phyloP scores from a whole-genome alignment of 108 stramenopile species.

The Thalassiosira profunda region DNA sequence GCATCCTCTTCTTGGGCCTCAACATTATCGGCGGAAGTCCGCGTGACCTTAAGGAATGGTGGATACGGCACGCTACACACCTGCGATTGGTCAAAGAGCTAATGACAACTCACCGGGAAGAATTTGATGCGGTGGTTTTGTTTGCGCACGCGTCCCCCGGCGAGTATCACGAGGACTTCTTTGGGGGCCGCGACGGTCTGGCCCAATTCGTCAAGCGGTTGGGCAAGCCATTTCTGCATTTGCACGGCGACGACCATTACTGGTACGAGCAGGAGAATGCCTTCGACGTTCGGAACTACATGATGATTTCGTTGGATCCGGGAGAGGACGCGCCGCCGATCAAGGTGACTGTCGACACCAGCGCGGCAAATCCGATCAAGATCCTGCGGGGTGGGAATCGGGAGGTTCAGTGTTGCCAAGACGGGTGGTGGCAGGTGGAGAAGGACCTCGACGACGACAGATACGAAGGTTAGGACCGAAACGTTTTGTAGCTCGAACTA shows the following conservation, averaged over 20 bases:
- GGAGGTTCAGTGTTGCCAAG: not conserved
- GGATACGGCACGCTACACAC: conserved; percentile 10
- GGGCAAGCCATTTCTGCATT: conserved; percentile 42
- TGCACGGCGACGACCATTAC: conserved; percentile 50
- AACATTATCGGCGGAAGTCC: conserved; percentile 55
- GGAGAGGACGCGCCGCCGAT: conserved; percentile 10
- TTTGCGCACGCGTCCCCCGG: conserved; percentile 50
- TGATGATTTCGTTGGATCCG: conserved; percentile 10
- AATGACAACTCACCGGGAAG: not conserved
- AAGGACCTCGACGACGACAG: no score
- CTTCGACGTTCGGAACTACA: conserved; percentile 14
- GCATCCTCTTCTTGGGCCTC: conserved; percentile 46
- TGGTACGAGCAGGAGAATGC: conserved; percentile 7
- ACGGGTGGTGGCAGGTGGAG: not conserved
- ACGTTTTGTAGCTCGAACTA: no score
- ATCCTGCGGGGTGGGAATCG: not conserved
- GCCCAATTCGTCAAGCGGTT: conserved; percentile 19
- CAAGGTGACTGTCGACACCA: conserved; percentile 12
- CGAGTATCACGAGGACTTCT: conserved; percentile 31
- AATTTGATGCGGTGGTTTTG: conserved; percentile 31
- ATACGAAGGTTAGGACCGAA: no score
- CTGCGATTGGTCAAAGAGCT: conserved; percentile 25
- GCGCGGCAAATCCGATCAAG: conserved; percentile 4
- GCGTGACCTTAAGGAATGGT: conserved; percentile 34
- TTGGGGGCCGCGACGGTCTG: conserved; percentile 21